Evolutionary conservation across 805 yeast genomes (phyloP).

Genomic region (Pachysolen tannophilus): DNA sequence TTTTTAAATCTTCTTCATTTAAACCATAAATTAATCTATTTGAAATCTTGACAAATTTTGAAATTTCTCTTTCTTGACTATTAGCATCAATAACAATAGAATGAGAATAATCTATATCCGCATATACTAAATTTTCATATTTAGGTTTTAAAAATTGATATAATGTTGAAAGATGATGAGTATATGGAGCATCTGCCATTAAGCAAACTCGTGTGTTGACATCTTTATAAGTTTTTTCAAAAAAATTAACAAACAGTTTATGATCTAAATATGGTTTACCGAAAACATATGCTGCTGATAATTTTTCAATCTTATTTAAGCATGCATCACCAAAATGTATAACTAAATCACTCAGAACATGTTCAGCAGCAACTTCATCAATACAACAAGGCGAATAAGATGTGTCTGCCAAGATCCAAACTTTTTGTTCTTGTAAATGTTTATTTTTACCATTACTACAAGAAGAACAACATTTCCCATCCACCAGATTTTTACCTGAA

Average conservation of each 20-base stretch:
- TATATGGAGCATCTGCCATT: conserved; percentile 71
- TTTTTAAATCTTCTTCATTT: conserved; percentile 12
- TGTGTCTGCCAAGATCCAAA: conserved; percentile 91
- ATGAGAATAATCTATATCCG: conserved; percentile 30
- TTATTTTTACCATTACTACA: conserved; percentile 19
- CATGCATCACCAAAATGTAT: conserved; percentile 96
- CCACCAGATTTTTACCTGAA: conserved; percentile 1
- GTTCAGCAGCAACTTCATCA: conserved; percentile 95
- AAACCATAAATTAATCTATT: conserved; percentile 25
- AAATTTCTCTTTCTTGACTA: conserved; percentile 1
- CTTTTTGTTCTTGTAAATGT: conserved; percentile 22
- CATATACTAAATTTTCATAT: conserved; percentile 28
- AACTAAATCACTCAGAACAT: conserved; percentile 75
- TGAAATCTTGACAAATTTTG: conserved; percentile 16
- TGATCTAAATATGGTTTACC: conserved; percentile 57
- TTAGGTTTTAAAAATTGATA: conserved; percentile 23
- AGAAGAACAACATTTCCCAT: conserved; percentile 19
- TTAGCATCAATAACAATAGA: conserved; percentile 18
- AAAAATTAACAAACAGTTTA: conserved; percentile 25
- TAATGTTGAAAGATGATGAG: conserved; percentile 34
- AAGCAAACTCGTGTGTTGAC: conserved; percentile 39
- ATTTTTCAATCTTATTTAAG: conserved; percentile 62
- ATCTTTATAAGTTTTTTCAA: conserved; percentile 34
- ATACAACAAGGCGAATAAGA: conserved; percentile 94
- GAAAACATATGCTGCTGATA: conserved; percentile 75